Base-by-base conservation (phyloP, 805 yeast species). In the Spathaspora passalidarum region DNA sequence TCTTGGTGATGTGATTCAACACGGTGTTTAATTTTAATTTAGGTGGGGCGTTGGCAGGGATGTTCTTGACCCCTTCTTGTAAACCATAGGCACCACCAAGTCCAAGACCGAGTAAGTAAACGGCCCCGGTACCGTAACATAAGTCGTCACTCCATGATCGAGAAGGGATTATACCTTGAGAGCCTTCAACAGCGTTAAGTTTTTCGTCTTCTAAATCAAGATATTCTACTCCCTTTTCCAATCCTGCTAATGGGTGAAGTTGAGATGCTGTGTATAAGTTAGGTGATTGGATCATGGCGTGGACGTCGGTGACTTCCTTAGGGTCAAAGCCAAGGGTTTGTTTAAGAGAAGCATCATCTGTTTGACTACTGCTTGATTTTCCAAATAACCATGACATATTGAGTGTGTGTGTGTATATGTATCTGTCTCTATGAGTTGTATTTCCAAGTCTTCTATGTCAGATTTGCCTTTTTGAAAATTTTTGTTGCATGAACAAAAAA, bases 131-230 rank as follows among this genome's bases (percentile, higher is more conserved):
- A 56, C 99, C 99, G 68, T 94, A 94, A 78, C 97, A 90, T 53
- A 94, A 77, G 71, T 94, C 98, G 66, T 94, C 99, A 13, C 90
- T 80, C 96, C 97, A 94, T 56, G 96, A 96, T 72, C 97, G 84
- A n/a, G 96, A 86, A 21, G 99, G 97, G 52, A 94, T 79, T 48
- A 92, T 64, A 48, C 97, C 96, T 61, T 88, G 89, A 1, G 96
- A 81, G 34, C 96, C 97, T 59, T 89, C 95, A 57, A 88, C 66
- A n/a, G 79, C 68, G 40, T 82, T 79, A 50, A 90, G 71, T 52
- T 81, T 76, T 56, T 77, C 80, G 54, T 90, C 97, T 58, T 92
- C 97, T 51, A 94, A 75, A 56, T 92, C 96, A 55, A 94, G 70
- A 63, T 83, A 92, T 65, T 94, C 97, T 43, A 94, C 80, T 46